Conservation (phyloP, 2,329 filamentous ascomycete species). For the Phoma sp. region DNA sequence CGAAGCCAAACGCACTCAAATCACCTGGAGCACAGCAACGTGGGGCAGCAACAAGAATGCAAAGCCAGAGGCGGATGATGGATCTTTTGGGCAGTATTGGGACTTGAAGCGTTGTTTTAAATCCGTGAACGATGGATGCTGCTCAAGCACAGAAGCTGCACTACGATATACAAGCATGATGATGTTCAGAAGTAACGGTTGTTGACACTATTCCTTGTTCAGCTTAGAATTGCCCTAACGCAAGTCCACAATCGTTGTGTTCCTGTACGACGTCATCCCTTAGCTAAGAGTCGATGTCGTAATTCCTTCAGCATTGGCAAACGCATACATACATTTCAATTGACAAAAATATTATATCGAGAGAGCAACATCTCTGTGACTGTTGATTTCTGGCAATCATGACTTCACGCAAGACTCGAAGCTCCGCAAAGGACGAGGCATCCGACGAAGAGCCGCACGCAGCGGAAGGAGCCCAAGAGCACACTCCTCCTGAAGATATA, state of each 20-base stretch:
- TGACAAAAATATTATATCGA: no score
- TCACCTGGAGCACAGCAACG: not conserved
- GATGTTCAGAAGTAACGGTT: no score
- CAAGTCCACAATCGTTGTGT: not conserved
- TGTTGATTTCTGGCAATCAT: not conserved
- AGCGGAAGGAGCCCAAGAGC: not conserved
- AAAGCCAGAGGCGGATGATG: constrained; percentile 24
- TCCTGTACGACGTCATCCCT: constrained; percentile 1
- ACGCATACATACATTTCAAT: not conserved
- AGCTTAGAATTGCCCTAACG: not conserved
- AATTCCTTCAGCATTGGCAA: not conserved
- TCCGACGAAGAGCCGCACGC: not conserved
- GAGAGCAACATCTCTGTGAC: no score
- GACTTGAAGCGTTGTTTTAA: constrained; percentile 23
- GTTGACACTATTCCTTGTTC: not conserved
- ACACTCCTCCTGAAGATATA: not conserved
- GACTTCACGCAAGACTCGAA: not conserved
- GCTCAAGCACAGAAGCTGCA: not conserved
- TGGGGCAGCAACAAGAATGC: constrained; percentile 15
- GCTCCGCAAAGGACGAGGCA: not conserved
- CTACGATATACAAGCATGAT: not conserved
- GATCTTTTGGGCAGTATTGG: constrained; percentile 23
- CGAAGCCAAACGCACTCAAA: not conserved
- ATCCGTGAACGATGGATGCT: not conserved
- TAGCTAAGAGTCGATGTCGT: not conserved